Evolutionary conservation across 2,329 filamentous ascomycete species (phyloP).

Genomic region (Fusarium camptoceras): DNA sequence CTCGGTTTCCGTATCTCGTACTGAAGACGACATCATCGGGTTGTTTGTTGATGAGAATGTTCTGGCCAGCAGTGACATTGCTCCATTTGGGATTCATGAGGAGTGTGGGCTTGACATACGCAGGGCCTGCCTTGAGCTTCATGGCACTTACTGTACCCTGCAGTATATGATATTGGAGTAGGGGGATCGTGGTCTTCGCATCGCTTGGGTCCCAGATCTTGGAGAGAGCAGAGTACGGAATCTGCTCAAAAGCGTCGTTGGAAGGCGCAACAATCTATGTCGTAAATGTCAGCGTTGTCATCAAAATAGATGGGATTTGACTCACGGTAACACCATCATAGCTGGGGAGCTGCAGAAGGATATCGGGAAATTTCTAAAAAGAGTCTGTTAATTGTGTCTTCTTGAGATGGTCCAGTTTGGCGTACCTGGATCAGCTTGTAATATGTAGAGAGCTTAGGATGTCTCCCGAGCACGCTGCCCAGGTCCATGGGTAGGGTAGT

Average conservation of each 20-base stretch:
- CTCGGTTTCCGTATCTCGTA: conserved; percentile 60
- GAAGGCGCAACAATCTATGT: conserved; percentile 66
- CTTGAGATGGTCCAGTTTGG: neutral
- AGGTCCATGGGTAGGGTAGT: conserved; percentile 50
- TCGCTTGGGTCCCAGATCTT: conserved; percentile 60
- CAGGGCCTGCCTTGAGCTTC: conserved; percentile 52
- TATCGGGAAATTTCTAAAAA: conserved; percentile 59
- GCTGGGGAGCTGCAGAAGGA: conserved; percentile 58
- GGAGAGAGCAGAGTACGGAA: conserved; percentile 63
- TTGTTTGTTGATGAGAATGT: conserved; percentile 60
- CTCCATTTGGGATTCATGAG: conserved; percentile 57
- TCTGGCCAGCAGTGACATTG: conserved; percentile 63
- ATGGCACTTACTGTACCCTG: conserved; percentile 60
- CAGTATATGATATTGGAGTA: conserved; percentile 73
- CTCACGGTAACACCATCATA: conserved; percentile 59
- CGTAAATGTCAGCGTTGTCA: neutral
- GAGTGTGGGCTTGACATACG: conserved; percentile 58
- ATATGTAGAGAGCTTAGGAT: conserved; percentile 58
- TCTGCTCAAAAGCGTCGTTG: conserved; percentile 67
- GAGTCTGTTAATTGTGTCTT: neutral
- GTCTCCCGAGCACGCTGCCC: conserved; percentile 53
- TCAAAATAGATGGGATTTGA: neutral
- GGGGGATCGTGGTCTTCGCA: conserved; percentile 57
- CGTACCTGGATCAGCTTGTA: conserved; percentile 58
- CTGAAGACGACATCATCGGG: conserved; percentile 60